These are phyloP conservation scores for Astrocystis sublimbata DNA, from an alignment of 495 filamentous ascomycete genomes.

Conservation along the genomic window DNA sequence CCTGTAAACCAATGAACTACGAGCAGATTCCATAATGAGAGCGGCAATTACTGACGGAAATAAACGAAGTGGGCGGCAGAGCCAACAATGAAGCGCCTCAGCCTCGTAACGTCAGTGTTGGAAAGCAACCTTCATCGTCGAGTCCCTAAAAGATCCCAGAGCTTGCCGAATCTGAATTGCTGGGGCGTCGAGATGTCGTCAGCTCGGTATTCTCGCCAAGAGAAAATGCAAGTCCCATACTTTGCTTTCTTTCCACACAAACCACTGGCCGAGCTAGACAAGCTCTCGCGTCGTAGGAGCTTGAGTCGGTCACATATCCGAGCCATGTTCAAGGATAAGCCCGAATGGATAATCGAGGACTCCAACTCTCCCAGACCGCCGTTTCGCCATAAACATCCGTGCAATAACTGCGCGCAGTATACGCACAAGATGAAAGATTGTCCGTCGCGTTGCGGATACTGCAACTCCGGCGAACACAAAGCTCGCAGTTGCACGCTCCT, in stretches of 20 bases:
- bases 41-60: too few relatives aligned
- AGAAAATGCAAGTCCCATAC: not conserved
- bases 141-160: constrained; percentile 2
- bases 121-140: not conserved
- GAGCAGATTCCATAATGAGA: too few relatives aligned
- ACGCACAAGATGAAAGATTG: constrained; percentile 28
- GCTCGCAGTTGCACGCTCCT: constrained; percentile 33
- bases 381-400: constrained; percentile 14
- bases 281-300: constrained; percentile 38
- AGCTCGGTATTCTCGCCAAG: not conserved
- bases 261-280: constrained; percentile 32
- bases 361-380: not conserved
- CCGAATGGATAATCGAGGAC: constrained; percentile 6
- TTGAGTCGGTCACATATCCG: constrained; percentile 40
- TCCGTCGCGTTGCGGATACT: constrained; percentile 33
- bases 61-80: not conserved
- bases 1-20: too few relatives aligned
- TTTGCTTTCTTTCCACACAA: constrained; percentile 28
- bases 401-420: constrained; percentile 34
- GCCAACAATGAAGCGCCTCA: not conserved
- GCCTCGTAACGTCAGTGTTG: not conserved
- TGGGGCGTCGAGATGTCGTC: not conserved
- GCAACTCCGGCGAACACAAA: constrained; percentile 29
- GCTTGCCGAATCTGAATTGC: not conserved
- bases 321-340: constrained; percentile 36